Conservation (phyloP, 2,329 filamentous ascomycete species). For the Didymellaceae sp. region DNA sequence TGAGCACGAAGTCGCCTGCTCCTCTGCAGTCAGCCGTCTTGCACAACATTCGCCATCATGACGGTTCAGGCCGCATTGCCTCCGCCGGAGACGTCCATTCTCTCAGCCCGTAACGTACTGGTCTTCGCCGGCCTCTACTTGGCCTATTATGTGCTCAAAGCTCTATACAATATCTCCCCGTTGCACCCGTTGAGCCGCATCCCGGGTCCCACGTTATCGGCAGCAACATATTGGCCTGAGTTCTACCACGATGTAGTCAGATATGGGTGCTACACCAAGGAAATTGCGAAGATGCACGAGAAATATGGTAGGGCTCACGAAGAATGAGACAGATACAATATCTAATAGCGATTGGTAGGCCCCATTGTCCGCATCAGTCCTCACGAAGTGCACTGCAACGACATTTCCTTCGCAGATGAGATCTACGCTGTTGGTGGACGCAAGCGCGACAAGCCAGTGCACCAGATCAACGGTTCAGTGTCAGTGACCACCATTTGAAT, state of each 20-base stretch:
- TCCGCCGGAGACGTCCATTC: constrained; percentile 9
- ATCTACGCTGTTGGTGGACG: constrained; percentile 38
- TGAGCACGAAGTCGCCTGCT: constrained; percentile 4
- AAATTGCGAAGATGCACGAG: constrained; percentile 47
- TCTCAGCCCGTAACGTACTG: constrained; percentile 15
- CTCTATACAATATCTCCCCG: constrained; percentile 35
- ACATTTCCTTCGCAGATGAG: constrained; percentile 39
- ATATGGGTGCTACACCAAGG: constrained; percentile 40
- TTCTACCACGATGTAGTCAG: constrained; percentile 47
- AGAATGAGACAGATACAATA: not conserved
- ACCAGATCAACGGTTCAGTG: constrained; percentile 37
- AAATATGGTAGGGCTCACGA: constrained; percentile 37
- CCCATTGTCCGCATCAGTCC: constrained; percentile 45
- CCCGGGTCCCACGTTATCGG: constrained; percentile 45
- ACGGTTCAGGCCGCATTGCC: constrained; percentile 6
- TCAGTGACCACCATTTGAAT: constrained; percentile 7
- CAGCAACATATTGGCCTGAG: constrained; percentile 44
- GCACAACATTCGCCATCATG: constrained; percentile 12
- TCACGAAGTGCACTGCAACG: constrained; percentile 40
- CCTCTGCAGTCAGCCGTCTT: not conserved
- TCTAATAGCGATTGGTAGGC: constrained; percentile 21
- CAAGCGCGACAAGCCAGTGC: constrained; percentile 34
- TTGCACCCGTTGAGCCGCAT: constrained; percentile 40
- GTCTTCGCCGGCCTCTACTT: constrained; percentile 21
- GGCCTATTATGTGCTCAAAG: constrained; percentile 21